phyloP scores from a whole-genome alignment of 163 green algal species.

The Prototheca wickerhamii region DNA sequence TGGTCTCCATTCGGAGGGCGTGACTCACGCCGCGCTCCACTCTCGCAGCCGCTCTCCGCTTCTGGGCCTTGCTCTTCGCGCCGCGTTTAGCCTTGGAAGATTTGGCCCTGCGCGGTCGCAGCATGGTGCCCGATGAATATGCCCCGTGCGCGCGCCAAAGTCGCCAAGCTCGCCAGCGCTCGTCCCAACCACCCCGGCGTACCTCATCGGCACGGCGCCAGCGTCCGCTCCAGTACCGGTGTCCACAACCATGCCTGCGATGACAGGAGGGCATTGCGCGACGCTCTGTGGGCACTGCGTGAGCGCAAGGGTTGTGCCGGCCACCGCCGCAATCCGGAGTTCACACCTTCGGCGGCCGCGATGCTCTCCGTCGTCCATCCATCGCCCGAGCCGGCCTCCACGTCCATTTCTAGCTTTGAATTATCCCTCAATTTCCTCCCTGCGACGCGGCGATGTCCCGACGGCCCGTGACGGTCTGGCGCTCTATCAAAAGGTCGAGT shows the following conservation, averaged over 20 bases:
- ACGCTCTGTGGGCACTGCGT: too few relatives aligned
- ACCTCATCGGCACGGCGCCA: neutral
- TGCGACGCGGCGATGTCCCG: too few relatives aligned
- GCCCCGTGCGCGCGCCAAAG: too few relatives aligned
- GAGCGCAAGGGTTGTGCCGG: too few relatives aligned
- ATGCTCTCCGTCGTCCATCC: neutral
- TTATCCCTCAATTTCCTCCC: neutral
- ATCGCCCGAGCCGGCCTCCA: neutral
- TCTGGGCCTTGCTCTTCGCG: neutral
- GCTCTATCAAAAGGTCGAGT: too few relatives aligned
- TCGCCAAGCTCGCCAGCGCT: too few relatives aligned
- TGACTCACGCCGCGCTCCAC: slow-evolving; percentile 10
- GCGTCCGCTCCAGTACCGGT: neutral
- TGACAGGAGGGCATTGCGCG: too few relatives aligned
- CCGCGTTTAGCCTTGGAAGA: neutral
- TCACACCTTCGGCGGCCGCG: neutral
- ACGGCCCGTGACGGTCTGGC: too few relatives aligned
- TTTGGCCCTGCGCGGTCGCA: neutral
- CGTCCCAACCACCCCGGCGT: neutral
- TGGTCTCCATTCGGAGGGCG: slow-evolving; percentile 5
- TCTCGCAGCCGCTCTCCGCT: slow-evolving; percentile 4
- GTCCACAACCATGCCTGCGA: neutral
- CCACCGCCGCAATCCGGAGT: too few relatives aligned
- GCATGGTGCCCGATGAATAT: too few relatives aligned
- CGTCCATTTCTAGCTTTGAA: neutral